Conservation (phyloP, 2,329 filamentous ascomycete species). For the Zymoseptoria ardabiliae region DNA sequence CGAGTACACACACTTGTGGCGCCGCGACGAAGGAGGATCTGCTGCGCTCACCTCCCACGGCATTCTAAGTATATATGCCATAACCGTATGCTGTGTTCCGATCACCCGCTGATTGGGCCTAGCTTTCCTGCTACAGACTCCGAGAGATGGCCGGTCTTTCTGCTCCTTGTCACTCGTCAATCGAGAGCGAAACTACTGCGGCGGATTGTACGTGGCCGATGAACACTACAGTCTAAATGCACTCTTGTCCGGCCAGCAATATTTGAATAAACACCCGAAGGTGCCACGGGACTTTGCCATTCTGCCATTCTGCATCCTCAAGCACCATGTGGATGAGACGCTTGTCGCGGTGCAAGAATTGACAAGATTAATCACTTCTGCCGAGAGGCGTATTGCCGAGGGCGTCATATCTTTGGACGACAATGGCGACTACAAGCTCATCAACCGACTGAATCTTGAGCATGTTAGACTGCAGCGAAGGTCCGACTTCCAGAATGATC, state of each 20-base stretch:
- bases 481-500: constrained; percentile 29
- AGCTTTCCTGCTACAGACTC: constrained; percentile 30
- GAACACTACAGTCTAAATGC: constrained; percentile 23
- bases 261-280: constrained; percentile 29
- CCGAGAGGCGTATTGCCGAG: constrained; percentile 28
- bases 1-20: constrained; percentile 30
- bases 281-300: constrained; percentile 30
- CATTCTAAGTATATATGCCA: constrained; percentile 21
- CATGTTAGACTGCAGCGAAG: constrained; percentile 26
- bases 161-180: constrained; percentile 30
- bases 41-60: constrained; percentile 25
- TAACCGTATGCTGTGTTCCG: neutral
- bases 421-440: constrained; percentile 30
- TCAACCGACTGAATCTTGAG: constrained; percentile 29
- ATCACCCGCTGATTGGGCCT: neutral
- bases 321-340: constrained; percentile 27
- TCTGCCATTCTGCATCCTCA: constrained; percentile 26
- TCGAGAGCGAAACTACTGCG: constrained; percentile 25
- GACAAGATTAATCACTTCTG: constrained; percentile 24
- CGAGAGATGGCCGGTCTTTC: constrained; percentile 27
- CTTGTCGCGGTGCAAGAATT: constrained; percentile 24
- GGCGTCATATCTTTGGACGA: constrained; percentile 28
- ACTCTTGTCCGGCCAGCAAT: constrained; percentile 23
- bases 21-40: constrained; percentile 28
- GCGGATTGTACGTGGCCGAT: constrained; percentile 26